Evolutionary conservation across 2,329 filamentous ascomycete species (phyloP).

Genomic region (Juglanconis juglandina): DNA sequence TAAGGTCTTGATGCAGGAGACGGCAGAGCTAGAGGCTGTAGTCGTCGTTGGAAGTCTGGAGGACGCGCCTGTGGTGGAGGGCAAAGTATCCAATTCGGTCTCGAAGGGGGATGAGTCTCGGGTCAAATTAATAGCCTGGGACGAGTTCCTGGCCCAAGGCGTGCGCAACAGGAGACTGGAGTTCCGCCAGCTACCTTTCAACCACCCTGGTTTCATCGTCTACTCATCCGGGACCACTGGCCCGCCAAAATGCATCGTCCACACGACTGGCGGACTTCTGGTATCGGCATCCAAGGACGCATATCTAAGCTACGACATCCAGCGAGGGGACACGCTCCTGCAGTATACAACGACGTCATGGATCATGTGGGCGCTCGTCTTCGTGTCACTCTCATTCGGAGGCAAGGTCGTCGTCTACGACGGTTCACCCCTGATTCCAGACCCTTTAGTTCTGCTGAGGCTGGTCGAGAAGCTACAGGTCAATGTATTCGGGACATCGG

Average conservation of each 20-base stretch:
- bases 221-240: slow-evolving; percentile 83
- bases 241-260: slow-evolving; percentile 80
- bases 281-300: slow-evolving; percentile 58
- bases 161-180: not conserved
- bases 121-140: not conserved
- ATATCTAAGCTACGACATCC: slow-evolving; percentile 43
- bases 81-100: too few species aligned
- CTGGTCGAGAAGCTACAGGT: slow-evolving; percentile 7
- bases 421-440: slow-evolving; percentile 19
- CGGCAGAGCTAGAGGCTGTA: not conserved
- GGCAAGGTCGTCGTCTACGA: slow-evolving; percentile 20
- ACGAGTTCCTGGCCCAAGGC: not conserved
- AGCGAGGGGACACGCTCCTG: slow-evolving; percentile 38
- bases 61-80: not conserved
- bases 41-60: not conserved
- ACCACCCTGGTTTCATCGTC: slow-evolving; percentile 51
- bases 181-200: slow-evolving; percentile 5
- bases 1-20: not conserved
- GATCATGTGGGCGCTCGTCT: slow-evolving; percentile 67
- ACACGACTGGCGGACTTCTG: slow-evolving; percentile 65
- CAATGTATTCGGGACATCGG: slow-evolving; percentile 36
- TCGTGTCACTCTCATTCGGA: slow-evolving; percentile 13
- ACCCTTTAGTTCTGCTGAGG: slow-evolving; percentile 7
- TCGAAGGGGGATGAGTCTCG: not conserved
- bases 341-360: slow-evolving; percentile 70